Conservation (phyloP, 192 early-diverging fungal genomes). For the Oehlia diaphana region DNA sequence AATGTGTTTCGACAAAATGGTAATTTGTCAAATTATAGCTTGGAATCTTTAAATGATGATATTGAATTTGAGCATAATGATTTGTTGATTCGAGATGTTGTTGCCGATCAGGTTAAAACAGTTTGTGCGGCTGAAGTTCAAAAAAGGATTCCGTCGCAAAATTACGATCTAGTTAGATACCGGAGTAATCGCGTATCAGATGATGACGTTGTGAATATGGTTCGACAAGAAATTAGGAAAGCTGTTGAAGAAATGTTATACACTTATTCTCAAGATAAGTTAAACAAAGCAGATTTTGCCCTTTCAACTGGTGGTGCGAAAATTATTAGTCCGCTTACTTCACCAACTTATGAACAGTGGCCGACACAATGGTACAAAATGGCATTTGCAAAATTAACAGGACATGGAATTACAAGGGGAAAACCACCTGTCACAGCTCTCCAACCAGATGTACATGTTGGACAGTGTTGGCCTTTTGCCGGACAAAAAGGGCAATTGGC, state of each 20-base stretch:
- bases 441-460: conserved; percentile 51
- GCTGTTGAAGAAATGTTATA: conserved; percentile 61
- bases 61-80: conserved; percentile 9
- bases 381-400: neutral
- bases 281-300: conserved; percentile 71
- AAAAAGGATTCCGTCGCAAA: conserved; percentile 13
- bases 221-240: conserved; percentile 13
- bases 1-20: neutral
- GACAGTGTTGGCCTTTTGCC: conserved; percentile 76
- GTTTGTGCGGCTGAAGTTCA: conserved; percentile 11
- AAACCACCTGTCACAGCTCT: conserved; percentile 35
- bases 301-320: conserved; percentile 63
- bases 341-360: conserved; percentile 33
- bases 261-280: conserved; percentile 54
- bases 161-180: neutral
- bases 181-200: neutral
- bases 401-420: conserved; percentile 7
- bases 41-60: neutral
- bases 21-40: neutral
- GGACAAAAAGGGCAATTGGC: conserved; percentile 65
- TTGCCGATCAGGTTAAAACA: conserved; percentile 9
- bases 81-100: conserved; percentile 8
- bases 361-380: conserved; percentile 1
- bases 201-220: neutral
- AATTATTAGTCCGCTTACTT: conserved; percentile 63